phyloP scores from a whole-genome alignment of 768 basidiomycete genomes.

The Naganishia friedmannii region DNA sequence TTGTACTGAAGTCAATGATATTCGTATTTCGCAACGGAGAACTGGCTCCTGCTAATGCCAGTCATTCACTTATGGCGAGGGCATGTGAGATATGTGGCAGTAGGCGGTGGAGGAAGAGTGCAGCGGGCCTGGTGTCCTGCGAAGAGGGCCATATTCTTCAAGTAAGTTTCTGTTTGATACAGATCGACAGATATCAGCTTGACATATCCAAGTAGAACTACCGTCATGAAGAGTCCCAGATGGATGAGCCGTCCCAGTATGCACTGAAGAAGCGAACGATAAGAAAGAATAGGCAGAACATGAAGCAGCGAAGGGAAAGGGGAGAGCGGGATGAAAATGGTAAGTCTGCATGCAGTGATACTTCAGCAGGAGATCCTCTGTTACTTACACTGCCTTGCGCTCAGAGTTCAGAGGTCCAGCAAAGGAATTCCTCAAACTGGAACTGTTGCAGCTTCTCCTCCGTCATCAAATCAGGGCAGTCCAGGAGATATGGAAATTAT shows the following conservation, averaged over 20 bases:
- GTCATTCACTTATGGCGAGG: not conserved
- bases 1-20: too few relatives aligned
- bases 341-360: conserved; percentile 46
- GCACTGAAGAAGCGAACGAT: conserved; percentile 65
- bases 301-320: conserved; percentile 58
- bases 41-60: too few relatives aligned
- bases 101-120: conserved; percentile 81
- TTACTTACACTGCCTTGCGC: not conserved
- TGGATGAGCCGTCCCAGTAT: conserved; percentile 65
- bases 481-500: conserved; percentile 41
- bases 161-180: conserved; percentile 55
- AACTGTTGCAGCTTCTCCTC: conserved; percentile 76
- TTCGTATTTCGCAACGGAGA: too few relatives aligned
- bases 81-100: conserved; percentile 78
- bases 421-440: conserved; percentile 74
- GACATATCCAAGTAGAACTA: conserved; percentile 64
- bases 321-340: conserved; percentile 63
- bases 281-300: conserved; percentile 55
- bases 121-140: conserved; percentile 76
- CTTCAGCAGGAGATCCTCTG: not conserved
- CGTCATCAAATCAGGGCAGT: conserved; percentile 64
- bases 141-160: conserved; percentile 88
- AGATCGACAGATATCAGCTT: conserved; percentile 1
- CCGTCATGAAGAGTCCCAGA: conserved; percentile 71
- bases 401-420: conserved; percentile 80